Base-by-base conservation (phyloP, 2,329 filamentous ascomycete species). In the Cordyceps cicadae region DNA sequence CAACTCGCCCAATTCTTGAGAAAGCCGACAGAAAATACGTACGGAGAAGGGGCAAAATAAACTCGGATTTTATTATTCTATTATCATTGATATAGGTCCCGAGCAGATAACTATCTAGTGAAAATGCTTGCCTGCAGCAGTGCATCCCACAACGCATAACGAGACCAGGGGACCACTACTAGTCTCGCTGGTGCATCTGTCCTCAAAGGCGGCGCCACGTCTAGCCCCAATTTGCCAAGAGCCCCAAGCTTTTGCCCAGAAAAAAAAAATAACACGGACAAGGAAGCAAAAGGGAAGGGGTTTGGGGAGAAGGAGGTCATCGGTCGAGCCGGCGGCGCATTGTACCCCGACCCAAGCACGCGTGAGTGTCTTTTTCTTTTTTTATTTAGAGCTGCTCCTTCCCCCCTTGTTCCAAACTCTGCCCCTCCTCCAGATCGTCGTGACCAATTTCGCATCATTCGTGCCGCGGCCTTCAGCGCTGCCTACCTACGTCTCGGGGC, bases 221-320 rank as follows among this genome's bases (percentile, higher is more conserved):
- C 58, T 60, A 60, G 51, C 29, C 58, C 58, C 51, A 60, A 60
- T 49, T 41, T 54, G 58, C 58, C 58, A 60, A 60, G 58, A 41
- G 24, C 45, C 5, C 53, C 58, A 55, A 60, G 58, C 54, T 51
- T 54, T 60, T 50, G 57, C 49, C 57, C 29, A 58, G 46, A 37
- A 57, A 56, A 52, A 56, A 52, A 46, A 53, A 46, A 7, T 29
- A 29, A 29, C 29, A 59, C 24, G 54, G 46, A n/a, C 37, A 50
- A n/a, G n/a, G 14, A 51, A 50, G 37, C 55, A 19, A 34, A 54
- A 19, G 50, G 21, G 34, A 59, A 29, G 29, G 29, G 29, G 29
- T 7, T 29, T 29, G 3, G 11, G 39, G 56, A 45, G 46, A 39
- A 48, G 29, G 52, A 48, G 43, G 34, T 32, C 41, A 48, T 59